Percentiles rank a stretch among this genome's conserved stretches.
Evolutionary conservation across 768 basidiomycete species (phyloP).

Genomic region (Lactarius indigo): DNA sequence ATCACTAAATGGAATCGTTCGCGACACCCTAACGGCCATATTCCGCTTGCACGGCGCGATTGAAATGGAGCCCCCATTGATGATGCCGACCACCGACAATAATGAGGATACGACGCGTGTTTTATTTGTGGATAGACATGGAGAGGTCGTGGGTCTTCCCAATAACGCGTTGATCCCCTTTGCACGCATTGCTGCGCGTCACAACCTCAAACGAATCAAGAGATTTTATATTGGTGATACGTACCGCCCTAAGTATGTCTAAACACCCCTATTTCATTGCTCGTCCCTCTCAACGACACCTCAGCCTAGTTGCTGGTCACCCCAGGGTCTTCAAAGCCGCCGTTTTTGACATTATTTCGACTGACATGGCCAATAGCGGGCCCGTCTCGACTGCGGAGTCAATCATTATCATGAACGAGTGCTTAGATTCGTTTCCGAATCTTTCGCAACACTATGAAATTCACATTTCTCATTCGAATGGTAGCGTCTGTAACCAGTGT

Average conservation of each 20-base stretch:
- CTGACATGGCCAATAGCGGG: conserved; percentile 60
- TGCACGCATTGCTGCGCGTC: conserved; percentile 76
- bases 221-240: conserved; percentile 76
- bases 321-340: conserved; percentile 72
- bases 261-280: background rate
- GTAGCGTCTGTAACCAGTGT: conserved; percentile 41
- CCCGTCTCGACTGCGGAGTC: conserved; percentile 72
- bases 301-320: conserved; percentile 65
- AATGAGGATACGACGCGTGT: conserved; percentile 66
- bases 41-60: conserved; percentile 91
- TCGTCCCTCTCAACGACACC: conserved; percentile 10
- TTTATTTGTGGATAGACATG: conserved; percentile 74
- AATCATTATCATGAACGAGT: conserved; percentile 62
- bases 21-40: conserved; percentile 69
- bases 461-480: conserved; percentile 71
- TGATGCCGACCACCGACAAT: conserved; percentile 65
- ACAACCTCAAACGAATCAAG: conserved; percentile 67
- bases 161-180: conserved; percentile 72
- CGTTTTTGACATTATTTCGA: conserved; percentile 80
- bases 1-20: conserved; percentile 67
- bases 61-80: conserved; percentile 79
- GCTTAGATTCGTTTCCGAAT: conserved; percentile 69
- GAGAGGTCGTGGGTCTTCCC: conserved; percentile 70
- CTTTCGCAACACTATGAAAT: conserved; percentile 67
- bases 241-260: conserved; percentile 59